Conservation (phyloP, 2,329 filamentous ascomycete genomes). For the Gremmenia infestans region DNA sequence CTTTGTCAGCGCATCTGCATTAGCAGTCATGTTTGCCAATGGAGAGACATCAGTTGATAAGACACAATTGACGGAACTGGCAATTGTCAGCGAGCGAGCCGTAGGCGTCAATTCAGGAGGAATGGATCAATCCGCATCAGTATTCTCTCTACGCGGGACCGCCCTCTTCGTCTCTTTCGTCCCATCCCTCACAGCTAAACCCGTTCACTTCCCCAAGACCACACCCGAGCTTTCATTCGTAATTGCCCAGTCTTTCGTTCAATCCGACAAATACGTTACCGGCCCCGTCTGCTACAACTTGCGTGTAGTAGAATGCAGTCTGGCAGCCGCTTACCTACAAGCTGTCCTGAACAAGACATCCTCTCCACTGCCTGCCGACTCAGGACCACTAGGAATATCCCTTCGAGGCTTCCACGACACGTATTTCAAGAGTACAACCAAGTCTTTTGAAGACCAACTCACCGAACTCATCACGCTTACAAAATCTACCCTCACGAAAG, state of each 20-base stretch:
- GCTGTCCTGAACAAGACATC: constrained; percentile 51
- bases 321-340: constrained; percentile 70
- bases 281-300: constrained; percentile 95
- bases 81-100: constrained; percentile 87
- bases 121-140: constrained; percentile 96
- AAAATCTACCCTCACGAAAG: constrained; percentile 65
- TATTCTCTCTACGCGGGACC: constrained; percentile 81
- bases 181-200: constrained; percentile 68
- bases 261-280: constrained; percentile 90
- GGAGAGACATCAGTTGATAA: constrained; percentile 76
- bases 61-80: constrained; percentile 84
- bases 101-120: constrained; percentile 97
- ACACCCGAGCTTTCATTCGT: constrained; percentile 83
- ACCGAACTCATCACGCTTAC: constrained; percentile 65
- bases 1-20: constrained; percentile 82
- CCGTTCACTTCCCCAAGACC: constrained; percentile 77
- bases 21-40: constrained; percentile 85
- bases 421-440: constrained; percentile 52
- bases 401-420: constrained; percentile 82
- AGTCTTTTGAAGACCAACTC: constrained; percentile 59
- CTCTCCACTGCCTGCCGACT: constrained; percentile 66
- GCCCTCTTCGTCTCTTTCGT: constrained; percentile 89
- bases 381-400: constrained; percentile 75
- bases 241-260: constrained; percentile 90
- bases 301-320: constrained; percentile 88